Base-by-base conservation (phyloP, 345 rosid species). In the Brassica nigra region DNA sequence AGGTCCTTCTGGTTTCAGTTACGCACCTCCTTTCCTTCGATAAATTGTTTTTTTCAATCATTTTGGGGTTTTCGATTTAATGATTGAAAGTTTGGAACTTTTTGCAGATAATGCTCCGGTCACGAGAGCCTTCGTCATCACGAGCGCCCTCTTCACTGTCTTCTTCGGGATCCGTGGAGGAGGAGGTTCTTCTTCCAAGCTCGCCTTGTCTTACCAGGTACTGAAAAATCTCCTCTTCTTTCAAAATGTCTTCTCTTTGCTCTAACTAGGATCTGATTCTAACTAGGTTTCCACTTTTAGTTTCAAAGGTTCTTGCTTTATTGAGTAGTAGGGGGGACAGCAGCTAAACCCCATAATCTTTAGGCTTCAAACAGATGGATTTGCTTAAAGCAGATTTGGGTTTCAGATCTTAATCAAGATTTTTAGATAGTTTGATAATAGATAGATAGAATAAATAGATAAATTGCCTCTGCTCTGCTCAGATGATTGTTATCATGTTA, bases 1-100 rank as follows among this genome's bases (percentile, higher is more conserved):
- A 85, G 99, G 99, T 79, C 98, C 97, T 16, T 95, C 99, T 33
- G 99, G 99, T 75, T 95, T 95, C 87, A 86, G 99, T 18, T 18
- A 76, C 74, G 93, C 81, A 52, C 44, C 64, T 5, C 29, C 68
- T 33, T 15, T 68, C 16, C 4, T 3, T 23, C 66, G 42, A n/a
- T n/a, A n/a, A 49, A 31, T 37, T 0, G 16, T 0, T 7, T 16
- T 28, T 4, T 18, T 57, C 47, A 39, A 18, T 66, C 4, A 20
- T 73, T n/a, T n/a, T n/a, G n/a, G 76, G 47, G n/a, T 62, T 70
- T 58, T 65, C 36, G 76, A 71, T 71, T 71, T 71, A 33, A 71
- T 29, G 47, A 33, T 68, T 0, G 71, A 62, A 36, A 31, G 15
- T 12, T 59, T 10, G 3, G 4, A 33, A 15, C 57, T 49, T 47